A percentile compares a stretch with the other conserved stretches of the same genome.
phyloP scores from a whole-genome alignment of 139 green algal species.

The Ulvella scutata region DNA sequence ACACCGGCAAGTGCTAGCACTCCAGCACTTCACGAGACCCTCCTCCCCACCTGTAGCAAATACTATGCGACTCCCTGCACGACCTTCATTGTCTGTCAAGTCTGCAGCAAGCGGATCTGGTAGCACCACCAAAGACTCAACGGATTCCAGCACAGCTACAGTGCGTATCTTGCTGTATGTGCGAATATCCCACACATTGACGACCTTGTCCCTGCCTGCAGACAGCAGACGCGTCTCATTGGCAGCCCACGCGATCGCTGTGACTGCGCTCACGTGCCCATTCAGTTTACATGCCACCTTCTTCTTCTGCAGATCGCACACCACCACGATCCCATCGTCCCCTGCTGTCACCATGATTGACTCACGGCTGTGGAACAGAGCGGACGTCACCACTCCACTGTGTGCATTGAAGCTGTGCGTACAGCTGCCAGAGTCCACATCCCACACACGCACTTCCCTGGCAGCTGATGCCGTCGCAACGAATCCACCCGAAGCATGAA shows the following conservation, averaged over 20 bases:
- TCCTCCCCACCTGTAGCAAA: constrained; percentile 76
- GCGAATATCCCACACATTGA: constrained; percentile 62
- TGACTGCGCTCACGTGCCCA: constrained; percentile 73
- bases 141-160: constrained; percentile 69
- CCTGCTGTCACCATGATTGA: constrained; percentile 54
- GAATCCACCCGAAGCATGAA: constrained; percentile 59
- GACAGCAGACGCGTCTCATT: constrained; percentile 50
- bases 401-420: constrained; percentile 81
- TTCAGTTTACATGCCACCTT: constrained; percentile 11
- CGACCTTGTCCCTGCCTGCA: constrained; percentile 42
- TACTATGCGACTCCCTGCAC: constrained; percentile 4
- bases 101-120: not conserved
- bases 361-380: constrained; percentile 76
- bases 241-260: constrained; percentile 44
- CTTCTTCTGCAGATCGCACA: constrained; percentile 14
- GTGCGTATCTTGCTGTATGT: constrained; percentile 36
- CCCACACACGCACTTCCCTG: constrained; percentile 51
- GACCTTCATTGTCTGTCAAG: not conserved
- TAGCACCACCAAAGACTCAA: constrained; percentile 34
- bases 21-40: constrained; percentile 55
- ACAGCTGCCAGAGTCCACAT: constrained; percentile 60
- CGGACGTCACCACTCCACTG: constrained; percentile 41
- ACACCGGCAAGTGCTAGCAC: constrained; percentile 40
- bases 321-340: constrained; percentile 49
- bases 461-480: constrained; percentile 66